Evolutionary conservation across 371 early-diverging fungal species (phyloP), one percentile per base, ranked within the genome.

Genomic region (Apophysomyces sp.): DNA sequence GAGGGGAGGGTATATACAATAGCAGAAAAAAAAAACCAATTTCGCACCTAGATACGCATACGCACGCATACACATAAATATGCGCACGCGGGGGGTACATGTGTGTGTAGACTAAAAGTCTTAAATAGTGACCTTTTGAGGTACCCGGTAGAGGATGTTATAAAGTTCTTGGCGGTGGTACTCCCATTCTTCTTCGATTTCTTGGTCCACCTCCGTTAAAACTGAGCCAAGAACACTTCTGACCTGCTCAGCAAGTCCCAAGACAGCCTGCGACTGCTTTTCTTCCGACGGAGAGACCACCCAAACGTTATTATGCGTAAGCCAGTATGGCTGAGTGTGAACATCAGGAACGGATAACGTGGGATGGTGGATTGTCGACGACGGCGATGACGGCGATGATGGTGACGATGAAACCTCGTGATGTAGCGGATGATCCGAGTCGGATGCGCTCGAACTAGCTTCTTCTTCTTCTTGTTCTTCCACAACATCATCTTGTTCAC

Each of bases 121-220:
- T n/a, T n/a, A n/a, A n/a, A n/a, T n/a, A n/a, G n/a, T n/a, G n/a
- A n/a, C n/a, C n/a, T n/a, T n/a, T n/a, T n/a, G n/a, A n/a, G n/a
- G n/a, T n/a, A n/a, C n/a, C n/a, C n/a, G n/a, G 24, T 44, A 21
- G 9, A 44, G 21, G n/a, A 44, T 9, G 0, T 44, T 26, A 2
- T 52, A 57, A 21, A 66, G n/a, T 18, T 56, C 31, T 32, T 58
- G 41, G 3, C 65, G 69, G 61, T 69, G 65, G 4, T 4, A 58
- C 34, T 69, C 69, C 69, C 69, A 69, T 49, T 69, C 69, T 24
- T 56, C 27, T 34, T 69, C 69, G 27, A 69, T 69, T 52, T 69
- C 69, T 40, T 57, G 55, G 34, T 69, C 69, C 16, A 61, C 65
- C 30, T 69, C 65, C 6, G 60, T 61, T 58, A 69, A 21, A 18